Percentiles rank a stretch among this genome's conserved stretches.
Conservation (phyloP, 345 rosid species). For the Aegle marmelos region DNA sequence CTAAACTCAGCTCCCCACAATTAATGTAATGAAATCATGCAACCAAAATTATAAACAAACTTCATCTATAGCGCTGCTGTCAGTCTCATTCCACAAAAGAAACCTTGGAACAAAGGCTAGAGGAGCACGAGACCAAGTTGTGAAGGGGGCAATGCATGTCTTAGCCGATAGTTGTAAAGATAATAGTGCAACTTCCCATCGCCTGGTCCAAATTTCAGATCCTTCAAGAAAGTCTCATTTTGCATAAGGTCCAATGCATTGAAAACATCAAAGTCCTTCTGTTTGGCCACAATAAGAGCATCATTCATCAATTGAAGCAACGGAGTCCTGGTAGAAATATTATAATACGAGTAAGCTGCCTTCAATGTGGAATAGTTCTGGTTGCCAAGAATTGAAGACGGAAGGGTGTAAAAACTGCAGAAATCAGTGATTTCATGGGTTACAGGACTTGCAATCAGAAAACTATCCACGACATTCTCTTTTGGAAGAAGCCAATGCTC, state of each 20-base stretch:
- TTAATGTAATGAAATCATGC: neutral
- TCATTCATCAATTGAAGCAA: conserved; percentile 55
- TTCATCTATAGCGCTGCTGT: neutral
- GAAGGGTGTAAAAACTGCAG: conserved; percentile 55
- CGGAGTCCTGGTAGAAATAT: conserved; percentile 44
- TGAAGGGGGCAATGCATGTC: conserved; percentile 28
- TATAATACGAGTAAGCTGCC: conserved; percentile 55
- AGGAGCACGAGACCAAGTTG: conserved; percentile 40
- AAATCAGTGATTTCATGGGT: conserved; percentile 43
- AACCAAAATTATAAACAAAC: neutral
- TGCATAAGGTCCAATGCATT: conserved; percentile 52
- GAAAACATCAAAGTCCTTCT: conserved; percentile 43
- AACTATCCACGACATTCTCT: conserved; percentile 36
- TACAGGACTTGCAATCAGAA: conserved; percentile 36
- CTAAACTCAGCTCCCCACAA: neutral
- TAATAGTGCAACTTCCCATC: conserved; percentile 54
- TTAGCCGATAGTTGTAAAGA: conserved; percentile 46
- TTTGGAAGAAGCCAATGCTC: conserved; percentile 45
- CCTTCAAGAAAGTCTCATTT: conserved; percentile 49
- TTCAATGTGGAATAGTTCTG: conserved; percentile 36
- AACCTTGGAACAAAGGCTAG: neutral
- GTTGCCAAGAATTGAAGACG: conserved; percentile 50
- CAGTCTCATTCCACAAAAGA: neutral
- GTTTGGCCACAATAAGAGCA: conserved; percentile 46
- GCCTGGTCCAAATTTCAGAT: conserved; percentile 54